Percentiles rank a stretch among this genome's conserved stretches.
These are phyloP conservation scores for Hibiscus mutabilis DNA, from an alignment of 345 rosid genomes.

Conservation along the genomic window DNA sequence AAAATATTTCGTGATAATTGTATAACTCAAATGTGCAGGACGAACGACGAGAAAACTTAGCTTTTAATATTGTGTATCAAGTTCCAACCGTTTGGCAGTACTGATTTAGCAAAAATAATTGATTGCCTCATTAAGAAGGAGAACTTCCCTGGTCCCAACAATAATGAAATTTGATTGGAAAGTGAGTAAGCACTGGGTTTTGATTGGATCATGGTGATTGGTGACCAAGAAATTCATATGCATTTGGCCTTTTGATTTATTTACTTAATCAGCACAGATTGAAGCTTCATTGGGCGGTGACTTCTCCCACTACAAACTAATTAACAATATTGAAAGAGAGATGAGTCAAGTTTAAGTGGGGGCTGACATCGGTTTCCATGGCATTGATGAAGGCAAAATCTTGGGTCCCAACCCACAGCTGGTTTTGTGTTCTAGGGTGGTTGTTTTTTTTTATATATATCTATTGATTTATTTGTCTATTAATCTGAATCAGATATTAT, in stretches of 20 bases:
- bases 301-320: not conserved
- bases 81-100: conserved; percentile 2
- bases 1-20: no score
- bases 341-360: conserved; percentile 14
- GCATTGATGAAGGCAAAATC: conserved; percentile 14
- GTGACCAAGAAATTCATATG: not conserved
- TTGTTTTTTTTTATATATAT: no score
- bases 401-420: conserved; percentile 21
- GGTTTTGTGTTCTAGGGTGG: not conserved
- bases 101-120: not conserved
- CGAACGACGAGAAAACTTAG: no score
- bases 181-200: not conserved
- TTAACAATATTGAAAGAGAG: not conserved
- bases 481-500: no score
- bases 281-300: conserved; percentile 10
- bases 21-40: no score
- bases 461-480: no score
- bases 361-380: conserved; percentile 18
- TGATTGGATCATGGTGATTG: conserved; percentile 8
- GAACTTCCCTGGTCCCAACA: not conserved
- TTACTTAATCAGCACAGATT: not conserved
- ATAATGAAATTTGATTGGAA: not conserved
- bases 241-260: not conserved
- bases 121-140: not conserved
- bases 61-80: conserved; percentile 3